These are phyloP conservation scores for Aspergillus leporis DNA, from an alignment of 495 filamentous ascomycete species.

Conservation along the genomic window DNA sequence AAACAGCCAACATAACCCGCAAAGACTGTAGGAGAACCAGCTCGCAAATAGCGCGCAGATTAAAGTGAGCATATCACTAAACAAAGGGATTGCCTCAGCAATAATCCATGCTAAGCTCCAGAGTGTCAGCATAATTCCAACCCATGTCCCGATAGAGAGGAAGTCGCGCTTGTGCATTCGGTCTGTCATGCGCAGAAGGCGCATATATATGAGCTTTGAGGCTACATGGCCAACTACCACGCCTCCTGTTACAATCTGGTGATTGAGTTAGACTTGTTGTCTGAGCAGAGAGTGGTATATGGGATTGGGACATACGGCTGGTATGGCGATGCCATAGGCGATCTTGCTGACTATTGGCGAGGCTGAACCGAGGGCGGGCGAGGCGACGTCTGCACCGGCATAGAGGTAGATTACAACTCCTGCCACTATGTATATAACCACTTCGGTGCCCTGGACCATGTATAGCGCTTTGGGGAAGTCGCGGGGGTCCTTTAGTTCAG, in stretches of 20 bases:
- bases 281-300: neutral
- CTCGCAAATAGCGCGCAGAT: conserved; percentile 25
- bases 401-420: conserved; percentile 56
- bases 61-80: conserved; percentile 53
- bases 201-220: conserved; percentile 58
- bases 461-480: conserved; percentile 60
- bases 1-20: neutral
- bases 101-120: conserved; percentile 62
- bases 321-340: conserved; percentile 68
- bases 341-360: conserved; percentile 54
- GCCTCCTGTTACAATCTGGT: conserved; percentile 37
- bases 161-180: conserved; percentile 52
- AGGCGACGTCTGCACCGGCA: conserved; percentile 57
- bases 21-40: conserved; percentile 22
- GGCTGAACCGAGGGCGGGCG: conserved; percentile 65
- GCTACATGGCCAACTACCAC: conserved; percentile 61
- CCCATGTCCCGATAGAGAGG: conserved; percentile 44
- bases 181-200: conserved; percentile 47
- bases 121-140: conserved; percentile 46
- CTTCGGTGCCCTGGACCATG: conserved; percentile 56
- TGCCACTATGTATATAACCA: conserved; percentile 52
- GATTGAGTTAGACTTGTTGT: neutral
- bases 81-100: conserved; percentile 63
- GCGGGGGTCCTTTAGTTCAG: conserved; percentile 61
- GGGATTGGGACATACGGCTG: conserved; percentile 40